phyloP scores from a whole-genome alignment of 148 eudicot genomes.

The Chenopodium berlandieri region DNA sequence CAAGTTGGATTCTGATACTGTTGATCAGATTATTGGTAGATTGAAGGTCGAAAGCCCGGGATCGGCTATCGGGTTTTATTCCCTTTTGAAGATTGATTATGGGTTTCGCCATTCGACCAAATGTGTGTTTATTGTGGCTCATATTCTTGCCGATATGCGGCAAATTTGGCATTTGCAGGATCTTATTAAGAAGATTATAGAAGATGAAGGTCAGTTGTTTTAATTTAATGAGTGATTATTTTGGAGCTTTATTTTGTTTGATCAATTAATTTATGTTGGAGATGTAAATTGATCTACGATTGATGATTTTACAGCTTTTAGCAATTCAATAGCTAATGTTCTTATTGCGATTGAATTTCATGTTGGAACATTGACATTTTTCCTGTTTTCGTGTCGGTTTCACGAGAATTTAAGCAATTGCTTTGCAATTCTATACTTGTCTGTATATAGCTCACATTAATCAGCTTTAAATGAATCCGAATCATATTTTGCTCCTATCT shows the following conservation, averaged over 20 bases:
- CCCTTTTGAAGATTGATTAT: slow-evolving; percentile 39
- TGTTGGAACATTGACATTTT: too few species aligned
- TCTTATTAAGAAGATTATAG: slow-evolving; percentile 34
- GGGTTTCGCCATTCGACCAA: slow-evolving; percentile 47
- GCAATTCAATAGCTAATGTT: neutral
- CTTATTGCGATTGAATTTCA: too few species aligned
- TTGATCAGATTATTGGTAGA: slow-evolving; percentile 38
- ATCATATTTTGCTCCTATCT: too few species aligned
- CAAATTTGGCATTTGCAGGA: slow-evolving; percentile 36
- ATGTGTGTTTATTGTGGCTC: slow-evolving; percentile 51
- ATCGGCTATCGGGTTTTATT: slow-evolving; percentile 42
- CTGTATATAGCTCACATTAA: too few species aligned
- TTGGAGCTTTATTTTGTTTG: neutral
- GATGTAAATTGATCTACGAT: neutral
- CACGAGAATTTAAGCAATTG: too few species aligned
- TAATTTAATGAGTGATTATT: neutral
- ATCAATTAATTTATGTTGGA: neutral
- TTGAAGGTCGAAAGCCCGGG: slow-evolving; percentile 29
- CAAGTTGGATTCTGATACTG: slow-evolving; percentile 24
- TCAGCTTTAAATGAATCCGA: too few species aligned
- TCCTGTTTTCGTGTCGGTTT: too few species aligned
- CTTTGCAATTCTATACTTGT: too few species aligned
- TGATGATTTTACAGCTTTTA: neutral
- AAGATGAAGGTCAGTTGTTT: slow-evolving; percentile 36
- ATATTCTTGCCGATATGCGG: slow-evolving; percentile 46